phyloP scores from a whole-genome alignment of 495 filamentous ascomycete species.

The Aspergillus baeticus region DNA sequence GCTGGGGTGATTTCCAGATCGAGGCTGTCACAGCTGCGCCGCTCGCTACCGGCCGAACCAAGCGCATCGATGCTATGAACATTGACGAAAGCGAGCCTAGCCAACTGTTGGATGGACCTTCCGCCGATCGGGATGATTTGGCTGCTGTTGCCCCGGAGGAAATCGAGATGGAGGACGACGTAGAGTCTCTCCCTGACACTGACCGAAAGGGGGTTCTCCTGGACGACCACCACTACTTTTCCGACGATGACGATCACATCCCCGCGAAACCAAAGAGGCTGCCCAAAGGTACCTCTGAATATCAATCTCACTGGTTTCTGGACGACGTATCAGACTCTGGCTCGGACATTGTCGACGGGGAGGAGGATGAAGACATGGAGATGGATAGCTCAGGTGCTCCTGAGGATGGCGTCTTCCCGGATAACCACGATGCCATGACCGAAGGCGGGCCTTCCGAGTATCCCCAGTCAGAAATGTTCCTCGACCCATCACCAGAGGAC shows the following conservation, averaged over 20 bases:
- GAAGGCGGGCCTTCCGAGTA: conserved; percentile 82
- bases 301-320: conserved; percentile 92
- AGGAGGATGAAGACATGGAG: conserved; percentile 49
- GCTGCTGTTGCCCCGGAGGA: conserved; percentile 83
- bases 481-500: conserved; percentile 83
- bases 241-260: conserved; percentile 75
- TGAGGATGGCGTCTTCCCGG: conserved; percentile 77
- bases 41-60: conserved; percentile 50
- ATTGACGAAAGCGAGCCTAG: conserved; percentile 56
- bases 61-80: conserved; percentile 65
- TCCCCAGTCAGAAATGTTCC: conserved; percentile 86
- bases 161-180: conserved; percentile 69
- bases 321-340: conserved; percentile 84
- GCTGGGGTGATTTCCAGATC: conserved; percentile 95
- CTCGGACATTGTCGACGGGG: conserved; percentile 69
- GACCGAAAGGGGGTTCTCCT: conserved; percentile 79
- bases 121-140: conserved; percentile 76
- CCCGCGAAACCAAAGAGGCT: conserved; percentile 67
- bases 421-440: conserved; percentile 65
- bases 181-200: conserved; percentile 55
- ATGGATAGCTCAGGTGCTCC: conserved; percentile 54
- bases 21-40: conserved; percentile 78
- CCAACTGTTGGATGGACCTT: conserved; percentile 64
- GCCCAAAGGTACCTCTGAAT: conserved; percentile 87
- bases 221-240: conserved; percentile 98